phyloP scores from a whole-genome alignment of 106 monocot species.

The Allium fistulosum region DNA sequence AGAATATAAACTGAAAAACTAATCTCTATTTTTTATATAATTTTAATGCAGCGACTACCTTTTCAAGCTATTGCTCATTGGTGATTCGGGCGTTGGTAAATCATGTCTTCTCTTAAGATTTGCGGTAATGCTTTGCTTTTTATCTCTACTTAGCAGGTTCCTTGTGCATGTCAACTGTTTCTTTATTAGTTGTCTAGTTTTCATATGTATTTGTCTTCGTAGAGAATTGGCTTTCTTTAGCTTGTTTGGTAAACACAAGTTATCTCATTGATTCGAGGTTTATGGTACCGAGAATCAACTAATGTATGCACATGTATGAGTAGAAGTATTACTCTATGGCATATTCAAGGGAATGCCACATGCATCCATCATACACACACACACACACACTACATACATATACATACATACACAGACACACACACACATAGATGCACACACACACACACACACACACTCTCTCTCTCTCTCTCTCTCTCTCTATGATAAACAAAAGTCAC shows the following conservation, averaged over 20 bases:
- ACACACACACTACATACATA: neutral
- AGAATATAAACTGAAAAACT: neutral
- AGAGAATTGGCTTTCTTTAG: neutral
- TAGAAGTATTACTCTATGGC: too few species aligned
- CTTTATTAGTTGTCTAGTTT: neutral
- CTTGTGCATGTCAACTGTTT: neutral
- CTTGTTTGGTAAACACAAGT: neutral
- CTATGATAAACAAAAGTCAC: neutral
- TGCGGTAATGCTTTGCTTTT: slow-evolving; percentile 21
- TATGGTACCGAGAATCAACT: neutral
- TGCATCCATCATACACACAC: neutral
- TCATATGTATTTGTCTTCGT: neutral
- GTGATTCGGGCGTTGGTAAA: slow-evolving; percentile 50
- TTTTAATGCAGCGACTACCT: slow-evolving; percentile 37
- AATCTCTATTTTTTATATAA: slow-evolving; percentile 1
- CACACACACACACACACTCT: neutral
- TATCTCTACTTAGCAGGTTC: neutral
- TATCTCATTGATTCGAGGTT: neutral
- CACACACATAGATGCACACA: neutral
- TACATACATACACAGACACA: neutral
- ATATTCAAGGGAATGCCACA: neutral
- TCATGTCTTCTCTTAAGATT: slow-evolving; percentile 53
- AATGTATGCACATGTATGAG: too few species aligned
- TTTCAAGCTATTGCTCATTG: slow-evolving; percentile 53
- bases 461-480: too few species aligned